Percentiles rank a stretch among this genome's conserved stretches.
Conservation (phyloP, 2,329 filamentous ascomycete species). For the Cladosporium phlei region DNA sequence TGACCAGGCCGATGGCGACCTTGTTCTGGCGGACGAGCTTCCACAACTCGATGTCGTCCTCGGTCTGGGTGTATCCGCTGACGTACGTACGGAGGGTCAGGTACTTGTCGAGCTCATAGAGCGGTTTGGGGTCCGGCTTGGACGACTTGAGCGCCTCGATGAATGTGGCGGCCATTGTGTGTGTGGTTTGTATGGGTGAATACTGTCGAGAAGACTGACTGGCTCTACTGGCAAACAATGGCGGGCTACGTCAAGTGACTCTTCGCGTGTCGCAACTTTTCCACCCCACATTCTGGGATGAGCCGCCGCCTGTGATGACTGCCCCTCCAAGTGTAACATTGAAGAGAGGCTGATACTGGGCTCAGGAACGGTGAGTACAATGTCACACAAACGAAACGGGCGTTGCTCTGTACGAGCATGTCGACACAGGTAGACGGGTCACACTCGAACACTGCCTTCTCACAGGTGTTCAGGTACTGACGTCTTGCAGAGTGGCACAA, state of each 20-base stretch:
- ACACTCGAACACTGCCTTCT: too few relatives aligned
- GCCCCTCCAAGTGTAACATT: too few relatives aligned
- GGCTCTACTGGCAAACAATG: too few relatives aligned
- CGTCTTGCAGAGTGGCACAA: too few relatives aligned
- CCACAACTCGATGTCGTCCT: conserved; percentile 79
- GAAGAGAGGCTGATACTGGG: too few relatives aligned
- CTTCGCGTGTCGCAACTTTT: background rate
- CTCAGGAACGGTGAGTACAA: too few relatives aligned
- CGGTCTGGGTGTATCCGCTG: conserved; percentile 70
- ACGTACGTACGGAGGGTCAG: conserved; percentile 82
- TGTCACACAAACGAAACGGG: too few relatives aligned
- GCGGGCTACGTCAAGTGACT: conserved; percentile 7
- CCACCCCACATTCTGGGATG: too few relatives aligned
- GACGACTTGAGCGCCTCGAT: conserved; percentile 9
- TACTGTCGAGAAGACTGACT: background rate
- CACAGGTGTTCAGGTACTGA: too few relatives aligned
- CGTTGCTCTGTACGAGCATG: too few relatives aligned
- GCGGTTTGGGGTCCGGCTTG: conserved; percentile 36
- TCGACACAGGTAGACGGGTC: too few relatives aligned
- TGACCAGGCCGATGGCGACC: conserved; percentile 74
- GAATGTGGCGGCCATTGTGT: conserved; percentile 12
- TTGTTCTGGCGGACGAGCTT: conserved; percentile 76
- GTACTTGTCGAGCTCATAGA: conserved; percentile 78
- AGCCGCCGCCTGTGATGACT: too few relatives aligned
- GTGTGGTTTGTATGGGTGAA: background rate